Conservation (phyloP, 1,139 yeast genomes). For the Pichiaceae sp. region DNA sequence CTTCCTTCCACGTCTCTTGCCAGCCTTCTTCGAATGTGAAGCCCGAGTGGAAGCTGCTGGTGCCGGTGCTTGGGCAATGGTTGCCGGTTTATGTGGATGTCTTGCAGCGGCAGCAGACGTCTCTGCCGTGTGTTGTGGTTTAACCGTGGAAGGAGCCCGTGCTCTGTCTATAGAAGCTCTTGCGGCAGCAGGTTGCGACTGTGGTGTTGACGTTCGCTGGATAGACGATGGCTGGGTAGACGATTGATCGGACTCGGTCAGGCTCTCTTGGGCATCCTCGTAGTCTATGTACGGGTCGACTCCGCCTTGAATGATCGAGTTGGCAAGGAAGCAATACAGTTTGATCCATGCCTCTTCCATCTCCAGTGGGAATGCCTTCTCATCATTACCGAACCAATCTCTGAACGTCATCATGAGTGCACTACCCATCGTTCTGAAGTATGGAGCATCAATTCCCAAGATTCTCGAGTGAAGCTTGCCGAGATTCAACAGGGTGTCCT, state of each 20-base stretch:
- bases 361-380: conserved; percentile 34
- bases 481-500: conserved; percentile 51
- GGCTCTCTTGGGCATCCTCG: conserved; percentile 5
- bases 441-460: conserved; percentile 63
- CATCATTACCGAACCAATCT: conserved; percentile 40
- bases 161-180: not conserved
- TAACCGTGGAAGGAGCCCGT: not conserved
- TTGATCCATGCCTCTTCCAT: conserved; percentile 69
- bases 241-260: not conserved
- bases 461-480: conserved; percentile 75
- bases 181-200: not conserved
- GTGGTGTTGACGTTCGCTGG: not conserved
- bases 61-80: not conserved
- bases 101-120: not conserved
- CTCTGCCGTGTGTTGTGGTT: no score
- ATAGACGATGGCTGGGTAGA: not conserved
- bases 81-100: not conserved
- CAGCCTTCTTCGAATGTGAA: not conserved
- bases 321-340: conserved; percentile 52
- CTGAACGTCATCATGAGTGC: conserved; percentile 68
- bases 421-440: conserved; percentile 72
- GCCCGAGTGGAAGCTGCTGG: not conserved
- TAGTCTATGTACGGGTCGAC: conserved; percentile 25
- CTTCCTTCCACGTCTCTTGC: conserved; percentile 1
- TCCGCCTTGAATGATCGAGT: conserved; percentile 32